A percentile compares a stretch with the other conserved stretches of the same genome.
Evolutionary conservation across 257 asterid species (phyloP).

Genomic region (Fraxinus excelsior): DNA sequence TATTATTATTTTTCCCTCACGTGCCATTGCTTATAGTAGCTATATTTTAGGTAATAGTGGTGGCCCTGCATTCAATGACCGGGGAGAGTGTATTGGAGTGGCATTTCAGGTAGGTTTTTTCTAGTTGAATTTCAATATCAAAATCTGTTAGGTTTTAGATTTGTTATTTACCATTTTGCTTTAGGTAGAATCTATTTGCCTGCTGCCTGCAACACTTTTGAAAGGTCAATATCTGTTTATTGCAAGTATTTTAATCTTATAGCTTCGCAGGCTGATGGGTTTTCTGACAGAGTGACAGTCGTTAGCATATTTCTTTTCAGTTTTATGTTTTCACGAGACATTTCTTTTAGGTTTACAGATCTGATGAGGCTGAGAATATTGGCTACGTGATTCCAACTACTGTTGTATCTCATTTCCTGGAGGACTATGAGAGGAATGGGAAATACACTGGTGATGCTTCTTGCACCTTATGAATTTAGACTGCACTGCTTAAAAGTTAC

Average conservation of each 20-base stretch:
- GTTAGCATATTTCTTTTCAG: background rate
- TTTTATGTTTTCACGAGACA: constrained; percentile 41
- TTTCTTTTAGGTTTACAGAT: constrained; percentile 86
- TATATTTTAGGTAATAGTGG: constrained; percentile 83
- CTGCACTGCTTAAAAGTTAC: constrained; percentile 1
- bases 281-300: constrained; percentile 19
- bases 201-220: constrained; percentile 15
- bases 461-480: constrained; percentile 20
- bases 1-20: constrained; percentile 6
- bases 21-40: constrained; percentile 30
- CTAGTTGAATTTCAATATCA: constrained; percentile 14
- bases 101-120: constrained; percentile 82
- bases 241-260: constrained; percentile 7
- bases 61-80: constrained; percentile 95
- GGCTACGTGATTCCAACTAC: constrained; percentile 95
- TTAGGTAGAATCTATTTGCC: constrained; percentile 11
- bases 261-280: constrained; percentile 15
- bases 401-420: constrained; percentile 94
- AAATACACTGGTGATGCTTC: constrained; percentile 76
- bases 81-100: constrained; percentile 97
- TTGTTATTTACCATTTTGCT: constrained; percentile 13
- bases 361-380: constrained; percentile 92
- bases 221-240: constrained; percentile 1
- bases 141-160: background rate
- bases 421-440: constrained; percentile 85